Evolutionary conservation across 371 early-diverging fungal species (phyloP).

Genomic region (Apophysomyces trapeziformis): DNA sequence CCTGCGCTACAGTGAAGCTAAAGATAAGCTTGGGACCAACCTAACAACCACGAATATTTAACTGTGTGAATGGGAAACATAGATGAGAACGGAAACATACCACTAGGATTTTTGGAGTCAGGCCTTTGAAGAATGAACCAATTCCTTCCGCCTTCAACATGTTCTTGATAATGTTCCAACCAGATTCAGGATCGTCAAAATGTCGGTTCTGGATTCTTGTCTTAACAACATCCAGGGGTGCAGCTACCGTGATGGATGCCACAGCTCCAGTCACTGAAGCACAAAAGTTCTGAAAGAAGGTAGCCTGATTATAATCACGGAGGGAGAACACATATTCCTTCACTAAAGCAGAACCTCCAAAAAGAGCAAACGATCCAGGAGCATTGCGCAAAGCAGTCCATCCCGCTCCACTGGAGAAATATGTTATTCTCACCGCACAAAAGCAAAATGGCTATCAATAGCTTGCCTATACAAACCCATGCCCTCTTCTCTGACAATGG

Average conservation of each 20-base stretch:
- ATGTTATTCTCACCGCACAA: not conserved
- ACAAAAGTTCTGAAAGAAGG: constrained; percentile 96
- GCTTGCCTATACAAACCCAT: constrained; percentile 87
- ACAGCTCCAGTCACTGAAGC: constrained; percentile 95
- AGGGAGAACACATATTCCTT: constrained; percentile 92
- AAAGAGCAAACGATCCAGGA: constrained; percentile 95
- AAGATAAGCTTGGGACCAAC: constrained; percentile 98
- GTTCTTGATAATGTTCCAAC: constrained; percentile 81
- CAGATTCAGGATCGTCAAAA: constrained; percentile 88
- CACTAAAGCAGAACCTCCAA: constrained; percentile 94
- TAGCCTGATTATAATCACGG: constrained; percentile 89
- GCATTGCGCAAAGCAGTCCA: constrained; percentile 99
- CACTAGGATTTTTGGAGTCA: constrained; percentile 94
- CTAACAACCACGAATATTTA: constrained; percentile 18
- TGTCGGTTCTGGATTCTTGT: constrained; percentile 95
- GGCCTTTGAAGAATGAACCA: constrained; percentile 96
- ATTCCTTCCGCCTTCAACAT: constrained; percentile 93
- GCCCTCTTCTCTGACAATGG: constrained; percentile 88
- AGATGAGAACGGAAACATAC: constrained; percentile 34
- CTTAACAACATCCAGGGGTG: constrained; percentile 97
- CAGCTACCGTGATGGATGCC: constrained; percentile 93
- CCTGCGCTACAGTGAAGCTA: constrained; percentile 96
- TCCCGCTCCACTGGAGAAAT: constrained; percentile 76
- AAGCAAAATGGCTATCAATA: too few species aligned
- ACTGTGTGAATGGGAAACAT: constrained; percentile 16